phyloP scores from a whole-genome alignment of 1,284 basidiomycete species.

The Heterobasidion parviporum region DNA sequence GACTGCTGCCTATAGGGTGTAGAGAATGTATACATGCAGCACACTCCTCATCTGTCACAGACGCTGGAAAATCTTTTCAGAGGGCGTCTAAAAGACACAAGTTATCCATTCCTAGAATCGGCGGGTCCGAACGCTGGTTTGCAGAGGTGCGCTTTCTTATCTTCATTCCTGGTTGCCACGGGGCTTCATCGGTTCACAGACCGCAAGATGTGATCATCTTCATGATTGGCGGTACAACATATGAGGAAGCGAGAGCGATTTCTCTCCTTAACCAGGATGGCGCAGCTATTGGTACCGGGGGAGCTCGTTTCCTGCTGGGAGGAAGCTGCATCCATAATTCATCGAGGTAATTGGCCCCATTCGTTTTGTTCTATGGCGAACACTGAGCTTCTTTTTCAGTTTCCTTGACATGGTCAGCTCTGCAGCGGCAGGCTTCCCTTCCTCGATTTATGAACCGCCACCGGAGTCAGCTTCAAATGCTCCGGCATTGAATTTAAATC shows the following conservation, averaged over 20 bases:
- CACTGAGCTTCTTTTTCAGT: constrained; percentile 25
- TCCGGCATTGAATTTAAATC: constrained; percentile 78
- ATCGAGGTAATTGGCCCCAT: constrained; percentile 50
- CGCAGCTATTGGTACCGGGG: constrained; percentile 29
- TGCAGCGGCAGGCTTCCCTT: constrained; percentile 52
- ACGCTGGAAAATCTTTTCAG: constrained; percentile 89
- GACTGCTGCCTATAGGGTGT: constrained; percentile 59
- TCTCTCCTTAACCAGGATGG: constrained; percentile 81
- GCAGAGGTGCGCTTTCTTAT: constrained; percentile 44
- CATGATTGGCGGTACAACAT: constrained; percentile 90
- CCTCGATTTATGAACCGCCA: constrained; percentile 62
- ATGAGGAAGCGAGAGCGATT: constrained; percentile 83
- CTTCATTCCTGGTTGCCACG: background rate
- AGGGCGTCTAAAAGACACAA: constrained; percentile 80
- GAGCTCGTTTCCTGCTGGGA: constrained; percentile 76
- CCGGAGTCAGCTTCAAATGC: constrained; percentile 59
- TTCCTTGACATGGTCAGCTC: constrained; percentile 70
- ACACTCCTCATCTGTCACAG: constrained; percentile 88
- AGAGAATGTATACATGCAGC: constrained; percentile 99
- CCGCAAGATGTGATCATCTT: constrained; percentile 94
- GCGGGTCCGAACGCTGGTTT: constrained; percentile 57
- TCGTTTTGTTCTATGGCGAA: constrained; percentile 4
- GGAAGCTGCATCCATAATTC: constrained; percentile 94
- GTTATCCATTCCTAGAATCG: constrained; percentile 84
- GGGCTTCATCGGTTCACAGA: constrained; percentile 28